Percentiles rank a stretch among this genome's conserved stretches.
Evolutionary conservation across 108 stramenopile species (phyloP).

Genomic region (Aurantiochytrium sp.): DNA sequence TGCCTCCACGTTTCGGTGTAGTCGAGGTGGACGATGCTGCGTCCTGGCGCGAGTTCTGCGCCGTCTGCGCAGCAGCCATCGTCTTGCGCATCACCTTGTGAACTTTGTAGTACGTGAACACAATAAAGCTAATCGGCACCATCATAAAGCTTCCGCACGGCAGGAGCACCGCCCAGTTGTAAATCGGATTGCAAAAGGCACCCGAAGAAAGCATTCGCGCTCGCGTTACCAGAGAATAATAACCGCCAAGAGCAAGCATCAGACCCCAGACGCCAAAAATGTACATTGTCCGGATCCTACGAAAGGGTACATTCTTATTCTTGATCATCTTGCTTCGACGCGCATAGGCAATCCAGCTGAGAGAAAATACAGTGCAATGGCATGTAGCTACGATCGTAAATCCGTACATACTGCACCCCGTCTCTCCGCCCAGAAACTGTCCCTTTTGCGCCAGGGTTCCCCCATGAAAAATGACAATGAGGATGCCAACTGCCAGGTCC

Average conservation of each 20-base stretch:
- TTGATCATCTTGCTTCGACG: neutral
- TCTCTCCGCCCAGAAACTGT: neutral
- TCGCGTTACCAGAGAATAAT: neutral
- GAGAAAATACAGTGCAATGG: neutral
- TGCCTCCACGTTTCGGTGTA: neutral
- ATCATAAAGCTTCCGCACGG: neutral
- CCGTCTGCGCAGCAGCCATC: neutral
- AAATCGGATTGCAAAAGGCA: conserved; percentile 5
- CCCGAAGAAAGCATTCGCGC: neutral
- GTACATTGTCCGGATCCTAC: neutral
- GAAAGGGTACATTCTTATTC: neutral
- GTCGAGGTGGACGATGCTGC: neutral
- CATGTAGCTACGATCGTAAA: neutral
- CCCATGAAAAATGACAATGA: neutral
- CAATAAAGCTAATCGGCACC: neutral
- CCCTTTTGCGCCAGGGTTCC: neutral
- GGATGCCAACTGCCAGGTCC: neutral
- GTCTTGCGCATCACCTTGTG: neutral
- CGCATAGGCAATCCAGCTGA: neutral
- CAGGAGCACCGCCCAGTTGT: neutral
- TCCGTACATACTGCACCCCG: neutral
- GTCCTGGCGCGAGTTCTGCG: neutral
- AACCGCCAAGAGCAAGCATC: neutral
- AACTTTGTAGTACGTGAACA: neutral
- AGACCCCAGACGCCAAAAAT: neutral